Evolutionary conservation across 2,329 filamentous ascomycete genomes (phyloP).

Genomic region (Ceratocystiopsis sp.): DNA sequence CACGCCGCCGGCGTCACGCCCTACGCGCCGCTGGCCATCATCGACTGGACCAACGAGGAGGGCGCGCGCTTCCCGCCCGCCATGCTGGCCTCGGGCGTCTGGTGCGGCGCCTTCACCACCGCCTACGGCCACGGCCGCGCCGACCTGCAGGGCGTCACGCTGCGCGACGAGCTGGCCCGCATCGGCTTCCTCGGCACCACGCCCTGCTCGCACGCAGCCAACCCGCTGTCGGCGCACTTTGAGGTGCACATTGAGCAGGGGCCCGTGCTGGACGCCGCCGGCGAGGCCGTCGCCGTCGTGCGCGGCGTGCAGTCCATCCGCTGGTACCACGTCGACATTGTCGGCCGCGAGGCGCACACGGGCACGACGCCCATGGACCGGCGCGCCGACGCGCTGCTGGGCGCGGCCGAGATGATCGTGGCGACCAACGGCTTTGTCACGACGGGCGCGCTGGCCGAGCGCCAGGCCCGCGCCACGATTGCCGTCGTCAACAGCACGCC

Average conservation of each 20-base stretch:
- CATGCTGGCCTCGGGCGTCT: conserved; percentile 61
- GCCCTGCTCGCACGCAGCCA: conserved; percentile 37
- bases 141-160: conserved; percentile 46
- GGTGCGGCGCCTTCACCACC: conserved; percentile 50
- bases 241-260: conserved; percentile 79
- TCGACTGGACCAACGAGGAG: conserved; percentile 76
- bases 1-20: conserved; percentile 52
- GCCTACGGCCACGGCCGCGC: conserved; percentile 40
- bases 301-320: conserved; percentile 58
- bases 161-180: conserved; percentile 51
- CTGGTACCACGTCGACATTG: conserved; percentile 53
- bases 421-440: conserved; percentile 43
- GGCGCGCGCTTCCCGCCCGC: conserved; percentile 63
- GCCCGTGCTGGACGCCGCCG: conserved; percentile 49
- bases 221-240: conserved; percentile 60
- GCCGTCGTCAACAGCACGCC: conserved; percentile 49
- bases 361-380: conserved; percentile 45
- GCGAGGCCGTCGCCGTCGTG: conserved; percentile 51
- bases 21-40: conserved; percentile 52
- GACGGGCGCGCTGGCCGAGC: conserved; percentile 14
- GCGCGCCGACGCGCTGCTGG: conserved; percentile 12
- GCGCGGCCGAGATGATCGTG: not conserved
- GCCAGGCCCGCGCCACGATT: conserved; percentile 48
- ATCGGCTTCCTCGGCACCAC: conserved; percentile 51
- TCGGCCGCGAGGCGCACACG: conserved; percentile 54